Conservation (phyloP, 208 protist genomes). For the Leishmania amazonensis region DNA sequence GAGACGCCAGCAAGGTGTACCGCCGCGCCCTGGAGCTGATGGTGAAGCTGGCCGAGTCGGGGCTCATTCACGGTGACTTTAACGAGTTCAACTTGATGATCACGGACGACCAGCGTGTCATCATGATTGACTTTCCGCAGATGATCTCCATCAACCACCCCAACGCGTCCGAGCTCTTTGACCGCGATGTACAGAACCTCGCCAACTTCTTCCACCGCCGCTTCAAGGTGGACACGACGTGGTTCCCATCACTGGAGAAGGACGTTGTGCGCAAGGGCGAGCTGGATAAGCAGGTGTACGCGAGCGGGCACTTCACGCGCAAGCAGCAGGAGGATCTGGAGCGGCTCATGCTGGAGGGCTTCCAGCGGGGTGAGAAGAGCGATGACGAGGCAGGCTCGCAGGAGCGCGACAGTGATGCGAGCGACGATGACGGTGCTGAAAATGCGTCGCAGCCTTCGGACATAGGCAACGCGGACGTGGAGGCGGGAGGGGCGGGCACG, state of each 20-base stretch:
- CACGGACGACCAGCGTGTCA: constrained; percentile 90
- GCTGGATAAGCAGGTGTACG: constrained; percentile 81
- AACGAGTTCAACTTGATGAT: constrained; percentile 99
- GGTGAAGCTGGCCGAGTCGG: constrained; percentile 92
- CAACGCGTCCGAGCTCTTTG: constrained; percentile 96
- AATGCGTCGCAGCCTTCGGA: background rate
- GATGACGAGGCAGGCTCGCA: constrained; percentile 7
- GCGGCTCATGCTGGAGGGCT: constrained; percentile 60
- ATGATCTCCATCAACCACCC: constrained; percentile 97
- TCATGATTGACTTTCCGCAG: constrained; percentile 99
- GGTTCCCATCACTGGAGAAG: constrained; percentile 70
- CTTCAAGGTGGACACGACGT: constrained; percentile 83
- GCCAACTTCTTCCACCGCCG: constrained; percentile 94
- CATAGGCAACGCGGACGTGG: constrained; percentile 22
- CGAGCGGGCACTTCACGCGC: constrained; percentile 78
- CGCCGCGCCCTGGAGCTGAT: constrained; percentile 92
- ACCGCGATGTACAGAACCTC: constrained; percentile 98
- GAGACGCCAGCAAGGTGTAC: constrained; percentile 91
- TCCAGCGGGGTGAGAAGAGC: constrained; percentile 8
- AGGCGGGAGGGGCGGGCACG: constrained; percentile 30
- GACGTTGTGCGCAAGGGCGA: constrained; percentile 77
- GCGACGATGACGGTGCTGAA: constrained; percentile 11
- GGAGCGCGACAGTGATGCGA: background rate
- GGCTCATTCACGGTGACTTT: constrained; percentile 99
- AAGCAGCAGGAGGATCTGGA: constrained; percentile 78